These are phyloP conservation scores for Chondrus crispus DNA, from an alignment of 23 red algal species.

Conservation along the genomic window DNA sequence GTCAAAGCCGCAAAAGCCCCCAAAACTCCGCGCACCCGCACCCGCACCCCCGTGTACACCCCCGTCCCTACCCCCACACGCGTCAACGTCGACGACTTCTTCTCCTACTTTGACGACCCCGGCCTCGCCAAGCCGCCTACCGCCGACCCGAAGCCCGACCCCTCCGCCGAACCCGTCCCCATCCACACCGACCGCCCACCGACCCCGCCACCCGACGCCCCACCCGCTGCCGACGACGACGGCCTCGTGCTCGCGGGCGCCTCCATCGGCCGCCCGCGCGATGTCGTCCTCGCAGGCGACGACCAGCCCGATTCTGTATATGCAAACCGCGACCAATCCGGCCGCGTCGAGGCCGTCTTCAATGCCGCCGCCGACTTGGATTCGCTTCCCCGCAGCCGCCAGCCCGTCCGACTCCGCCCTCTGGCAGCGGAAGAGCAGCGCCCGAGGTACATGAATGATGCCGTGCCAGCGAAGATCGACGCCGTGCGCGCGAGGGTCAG, in stretches of 20 bases:
- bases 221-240: not conserved
- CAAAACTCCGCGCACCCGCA: not conserved
- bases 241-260: not conserved
- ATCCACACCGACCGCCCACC: not conserved
- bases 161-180: not conserved
- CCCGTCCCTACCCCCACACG: conserved; percentile 16
- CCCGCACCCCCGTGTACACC: not conserved
- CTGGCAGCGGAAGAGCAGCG: not conserved
- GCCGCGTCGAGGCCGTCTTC: conserved; percentile 36
- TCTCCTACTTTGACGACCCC: conserved; percentile 10
- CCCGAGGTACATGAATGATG: conserved; percentile 35
- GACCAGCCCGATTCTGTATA: not conserved
- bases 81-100: conserved; percentile 34
- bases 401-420: not conserved
- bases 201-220: not conserved
- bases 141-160: not conserved
- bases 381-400: not conserved
- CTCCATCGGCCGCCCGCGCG: not conserved
- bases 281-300: not conserved
- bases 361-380: not conserved
- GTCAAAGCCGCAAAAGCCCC: not conserved
- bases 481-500: not conserved
- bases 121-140: not conserved
- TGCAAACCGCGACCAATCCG: conserved; percentile 2
- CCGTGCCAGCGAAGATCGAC: not conserved